phyloP scores from a whole-genome alignment of 139 green algal genomes.

The Pseudopediastrum boryanum region DNA sequence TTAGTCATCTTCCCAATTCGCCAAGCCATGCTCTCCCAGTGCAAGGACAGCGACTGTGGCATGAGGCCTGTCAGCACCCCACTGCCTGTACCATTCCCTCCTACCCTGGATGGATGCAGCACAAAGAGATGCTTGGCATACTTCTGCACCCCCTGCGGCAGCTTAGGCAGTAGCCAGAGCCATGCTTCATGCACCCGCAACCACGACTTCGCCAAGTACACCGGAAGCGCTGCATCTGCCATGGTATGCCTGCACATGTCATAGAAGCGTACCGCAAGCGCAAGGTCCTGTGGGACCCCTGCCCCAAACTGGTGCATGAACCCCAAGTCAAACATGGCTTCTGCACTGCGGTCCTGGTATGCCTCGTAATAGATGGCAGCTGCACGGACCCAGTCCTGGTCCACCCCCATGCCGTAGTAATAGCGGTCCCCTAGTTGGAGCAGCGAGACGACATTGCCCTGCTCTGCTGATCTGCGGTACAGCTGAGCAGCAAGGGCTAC shows the following conservation, averaged over 20 bases:
- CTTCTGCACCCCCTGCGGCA: neutral
- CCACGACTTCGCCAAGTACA: slow-evolving; percentile 50
- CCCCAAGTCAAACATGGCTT: slow-evolving; percentile 95
- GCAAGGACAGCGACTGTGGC: slow-evolving; percentile 12
- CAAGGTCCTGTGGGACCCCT: slow-evolving; percentile 71
- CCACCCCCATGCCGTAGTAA: slow-evolving; percentile 82
- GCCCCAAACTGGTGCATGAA: slow-evolving; percentile 91
- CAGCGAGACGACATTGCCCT: slow-evolving; percentile 78
- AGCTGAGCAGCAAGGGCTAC: slow-evolving; percentile 57
- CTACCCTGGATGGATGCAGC: neutral
- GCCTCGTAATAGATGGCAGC: slow-evolving; percentile 67
- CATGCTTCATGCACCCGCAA: slow-evolving; percentile 41
- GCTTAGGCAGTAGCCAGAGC: slow-evolving; percentile 16
- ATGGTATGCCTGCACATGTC: slow-evolving; percentile 58
- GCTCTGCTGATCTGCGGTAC: slow-evolving; percentile 70
- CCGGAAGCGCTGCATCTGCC: slow-evolving; percentile 45
- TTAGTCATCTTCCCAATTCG: slow-evolving; percentile 1
- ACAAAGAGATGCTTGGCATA: slow-evolving; percentile 13
- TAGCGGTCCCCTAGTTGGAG: slow-evolving; percentile 84
- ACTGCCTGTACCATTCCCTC: neutral
- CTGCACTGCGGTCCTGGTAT: slow-evolving; percentile 55
- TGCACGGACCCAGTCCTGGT: slow-evolving; percentile 48
- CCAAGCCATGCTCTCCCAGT: slow-evolving; percentile 18
- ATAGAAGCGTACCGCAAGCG: slow-evolving; percentile 71
- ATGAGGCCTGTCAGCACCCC: neutral